Percentiles rank a stretch among this genome's conserved stretches.
phyloP scores from a whole-genome alignment of 257 asterid genomes.

The Salvia miltiorrhiza region DNA sequence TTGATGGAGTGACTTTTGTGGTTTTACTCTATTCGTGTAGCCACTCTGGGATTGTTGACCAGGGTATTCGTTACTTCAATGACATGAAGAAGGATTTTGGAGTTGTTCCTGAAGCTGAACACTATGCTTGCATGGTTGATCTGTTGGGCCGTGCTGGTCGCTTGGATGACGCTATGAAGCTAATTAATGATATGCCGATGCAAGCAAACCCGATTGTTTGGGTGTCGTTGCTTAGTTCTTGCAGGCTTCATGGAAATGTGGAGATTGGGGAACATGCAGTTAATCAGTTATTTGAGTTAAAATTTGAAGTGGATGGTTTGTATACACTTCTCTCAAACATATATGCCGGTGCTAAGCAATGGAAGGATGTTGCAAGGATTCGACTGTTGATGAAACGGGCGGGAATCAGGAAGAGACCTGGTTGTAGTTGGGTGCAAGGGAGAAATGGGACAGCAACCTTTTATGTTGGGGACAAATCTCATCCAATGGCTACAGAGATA shows the following conservation, averaged over 20 bases:
- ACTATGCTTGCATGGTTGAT: slow-evolving; percentile 87
- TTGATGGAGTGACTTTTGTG: slow-evolving; percentile 79
- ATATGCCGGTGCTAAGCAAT: slow-evolving; percentile 73
- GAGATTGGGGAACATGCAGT: slow-evolving; percentile 80
- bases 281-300: slow-evolving; percentile 50
- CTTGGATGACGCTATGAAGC: slow-evolving; percentile 60
- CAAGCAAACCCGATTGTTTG: slow-evolving; percentile 65
- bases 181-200: slow-evolving; percentile 63
- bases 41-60: slow-evolving; percentile 84
- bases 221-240: slow-evolving; percentile 81
- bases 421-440: slow-evolving; percentile 96
- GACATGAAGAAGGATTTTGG: slow-evolving; percentile 63
- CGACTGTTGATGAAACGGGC: slow-evolving; percentile 68
- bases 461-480: slow-evolving; percentile 79
- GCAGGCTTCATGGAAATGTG: slow-evolving; percentile 83
- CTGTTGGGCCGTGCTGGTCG: slow-evolving; percentile 90
- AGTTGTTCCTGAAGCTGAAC: slow-evolving; percentile 66
- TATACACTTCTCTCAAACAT: slow-evolving; percentile 82
- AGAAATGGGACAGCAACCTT: slow-evolving; percentile 65
- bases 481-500: slow-evolving; percentile 66
- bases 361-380: slow-evolving; percentile 84
- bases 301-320: slow-evolving; percentile 77
- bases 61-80: slow-evolving; percentile 66
- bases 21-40: slow-evolving; percentile 88
- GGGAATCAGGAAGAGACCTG: slow-evolving; percentile 86